Conservation (phyloP, 768 basidiomycete genomes). For the Mycena polygramma region DNA sequence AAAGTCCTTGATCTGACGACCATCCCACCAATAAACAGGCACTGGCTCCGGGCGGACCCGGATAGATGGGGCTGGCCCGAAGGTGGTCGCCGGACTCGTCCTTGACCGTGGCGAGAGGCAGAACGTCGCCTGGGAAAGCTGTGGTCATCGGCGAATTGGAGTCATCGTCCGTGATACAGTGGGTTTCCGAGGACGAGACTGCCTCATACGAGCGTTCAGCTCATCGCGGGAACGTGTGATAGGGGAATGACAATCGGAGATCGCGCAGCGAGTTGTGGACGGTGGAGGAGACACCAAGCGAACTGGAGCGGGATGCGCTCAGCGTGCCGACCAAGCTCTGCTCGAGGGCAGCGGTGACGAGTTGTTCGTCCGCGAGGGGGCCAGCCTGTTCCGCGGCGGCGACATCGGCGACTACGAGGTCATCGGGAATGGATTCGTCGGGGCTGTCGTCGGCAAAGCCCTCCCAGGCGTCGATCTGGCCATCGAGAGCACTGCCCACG, state of each 20-base stretch:
- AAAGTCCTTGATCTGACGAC: constrained; percentile 50
- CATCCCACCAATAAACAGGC: constrained; percentile 23
- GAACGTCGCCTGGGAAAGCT: constrained; percentile 41
- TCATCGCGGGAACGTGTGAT: constrained; percentile 79
- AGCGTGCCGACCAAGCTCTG: constrained; percentile 88
- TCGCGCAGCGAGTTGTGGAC: constrained; percentile 76
- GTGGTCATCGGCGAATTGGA: constrained; percentile 38
- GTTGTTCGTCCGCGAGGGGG: constrained; percentile 68
- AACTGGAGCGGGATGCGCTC: constrained; percentile 78
- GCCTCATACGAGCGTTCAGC: constrained; percentile 70
- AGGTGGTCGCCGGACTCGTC: constrained; percentile 31
- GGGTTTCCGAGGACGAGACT: constrained; percentile 54
- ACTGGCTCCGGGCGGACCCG: constrained; percentile 15
- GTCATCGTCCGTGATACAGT: constrained; percentile 42
- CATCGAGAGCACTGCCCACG: constrained; percentile 74
- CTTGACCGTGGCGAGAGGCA: constrained; percentile 15
- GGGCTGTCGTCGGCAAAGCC: constrained; percentile 76
- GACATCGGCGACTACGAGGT: constrained; percentile 41
- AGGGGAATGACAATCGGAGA: constrained; percentile 85
- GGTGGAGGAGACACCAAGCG: constrained; percentile 63
- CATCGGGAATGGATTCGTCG: constrained; percentile 56
- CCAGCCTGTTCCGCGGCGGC: constrained; percentile 50
- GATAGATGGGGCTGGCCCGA: constrained; percentile 7
- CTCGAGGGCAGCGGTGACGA: constrained; percentile 80
- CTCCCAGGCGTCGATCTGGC: constrained; percentile 84